phyloP scores from a whole-genome alignment of 371 early-diverging fungal genomes.

The Lichtheimia ramosa region DNA sequence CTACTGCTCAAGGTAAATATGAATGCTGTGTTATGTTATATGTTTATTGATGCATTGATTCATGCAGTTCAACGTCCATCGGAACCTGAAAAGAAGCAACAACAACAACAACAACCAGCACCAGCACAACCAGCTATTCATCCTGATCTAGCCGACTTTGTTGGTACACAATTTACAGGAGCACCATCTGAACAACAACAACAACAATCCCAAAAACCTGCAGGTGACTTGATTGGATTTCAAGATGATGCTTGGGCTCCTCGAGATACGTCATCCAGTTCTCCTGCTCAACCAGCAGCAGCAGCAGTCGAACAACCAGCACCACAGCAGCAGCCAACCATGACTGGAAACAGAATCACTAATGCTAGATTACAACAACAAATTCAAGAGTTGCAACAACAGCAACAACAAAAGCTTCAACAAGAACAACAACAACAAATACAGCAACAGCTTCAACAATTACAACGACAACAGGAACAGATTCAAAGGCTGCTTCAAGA shows the following conservation, averaged over 20 bases:
- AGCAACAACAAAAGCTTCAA: slow-evolving; percentile 6
- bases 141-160: slow-evolving; percentile 38
- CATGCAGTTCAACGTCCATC: too few species aligned
- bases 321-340: not conserved
- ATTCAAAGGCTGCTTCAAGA: not conserved
- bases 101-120: slow-evolving; percentile 38
- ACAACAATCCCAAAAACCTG: slow-evolving; percentile 4
- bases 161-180: slow-evolving; percentile 30
- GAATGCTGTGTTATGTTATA: slow-evolving; percentile 1
- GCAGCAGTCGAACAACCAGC: not conserved
- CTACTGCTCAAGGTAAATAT: slow-evolving; percentile 24
- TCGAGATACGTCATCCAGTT: slow-evolving; percentile 12
- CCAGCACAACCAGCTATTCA: slow-evolving; percentile 50
- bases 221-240: slow-evolving; percentile 42
- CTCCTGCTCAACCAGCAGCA: slow-evolving; percentile 1
- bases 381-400: not conserved
- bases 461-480: slow-evolving; percentile 5
- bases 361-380: not conserved
- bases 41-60: not conserved
- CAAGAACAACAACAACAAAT: slow-evolving; percentile 8
- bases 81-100: slow-evolving; percentile 25
- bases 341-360: not conserved
- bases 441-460: not conserved
- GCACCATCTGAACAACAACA: slow-evolving; percentile 17
- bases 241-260: slow-evolving; percentile 59